Percentiles rank a stretch among this genome's conserved stretches.
Evolutionary conservation across 768 basidiomycete genomes (phyloP).

Genomic region (Russula griseocarnosa): DNA sequence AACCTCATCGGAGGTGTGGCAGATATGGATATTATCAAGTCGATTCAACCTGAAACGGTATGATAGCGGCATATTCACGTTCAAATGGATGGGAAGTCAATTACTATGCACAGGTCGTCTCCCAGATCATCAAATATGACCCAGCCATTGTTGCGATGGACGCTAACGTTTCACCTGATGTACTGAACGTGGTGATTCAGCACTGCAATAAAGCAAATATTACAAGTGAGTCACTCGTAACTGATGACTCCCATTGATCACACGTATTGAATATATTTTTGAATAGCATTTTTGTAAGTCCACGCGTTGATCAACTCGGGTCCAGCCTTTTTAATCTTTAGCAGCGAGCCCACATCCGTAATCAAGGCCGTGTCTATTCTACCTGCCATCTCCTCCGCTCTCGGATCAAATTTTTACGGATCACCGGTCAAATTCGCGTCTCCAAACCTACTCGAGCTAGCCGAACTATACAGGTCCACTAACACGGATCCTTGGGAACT

Average conservation of each 20-base stretch:
- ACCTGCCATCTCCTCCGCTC: conserved; percentile 48
- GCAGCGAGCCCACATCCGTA: conserved; percentile 93
- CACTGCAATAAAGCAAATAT: conserved; percentile 49
- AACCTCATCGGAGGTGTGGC: conserved; percentile 82
- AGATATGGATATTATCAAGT: conserved; percentile 75
- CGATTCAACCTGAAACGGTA: conserved; percentile 47
- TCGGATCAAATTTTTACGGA: conserved; percentile 31
- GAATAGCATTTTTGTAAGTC: conserved; percentile 73
- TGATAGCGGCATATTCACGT: conserved; percentile 26
- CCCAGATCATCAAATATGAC: conserved; percentile 43
- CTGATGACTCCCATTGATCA: neutral
- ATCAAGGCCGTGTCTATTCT: conserved; percentile 71
- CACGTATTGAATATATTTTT: conserved; percentile 2
- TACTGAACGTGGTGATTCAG: conserved; percentile 49
- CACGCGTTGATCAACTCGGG: neutral
- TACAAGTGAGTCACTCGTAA: conserved; percentile 44
- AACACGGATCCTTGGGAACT: conserved; percentile 45
- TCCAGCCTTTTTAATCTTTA: conserved; percentile 3
- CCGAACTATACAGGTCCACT: conserved; percentile 51
- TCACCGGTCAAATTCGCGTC: conserved; percentile 68
- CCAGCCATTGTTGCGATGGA: conserved; percentile 70
- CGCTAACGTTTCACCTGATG: conserved; percentile 60
- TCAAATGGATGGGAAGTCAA: neutral
- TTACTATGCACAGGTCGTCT: conserved; percentile 45
- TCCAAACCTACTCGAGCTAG: conserved; percentile 82